Evolutionary conservation across 2,329 filamentous ascomycete genomes (phyloP).

Genomic region (Lachnellula hyalina): DNA sequence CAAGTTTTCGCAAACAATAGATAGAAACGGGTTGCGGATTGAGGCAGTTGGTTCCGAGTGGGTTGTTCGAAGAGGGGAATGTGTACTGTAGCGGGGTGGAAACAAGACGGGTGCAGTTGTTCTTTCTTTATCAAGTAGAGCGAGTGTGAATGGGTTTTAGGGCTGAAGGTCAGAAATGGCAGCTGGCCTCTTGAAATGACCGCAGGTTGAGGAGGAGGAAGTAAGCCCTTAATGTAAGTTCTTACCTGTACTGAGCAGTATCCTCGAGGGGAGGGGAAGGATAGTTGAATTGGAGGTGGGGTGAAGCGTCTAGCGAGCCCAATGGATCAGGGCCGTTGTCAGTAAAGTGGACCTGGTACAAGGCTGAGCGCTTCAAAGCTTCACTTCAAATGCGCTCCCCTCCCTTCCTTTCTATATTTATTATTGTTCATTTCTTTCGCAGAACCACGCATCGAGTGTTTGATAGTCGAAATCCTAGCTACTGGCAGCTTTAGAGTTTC

Average conservation of each 20-base stretch:
- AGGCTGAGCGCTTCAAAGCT: conserved; percentile 1
- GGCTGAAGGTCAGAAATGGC: background rate
- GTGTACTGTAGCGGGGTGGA: background rate
- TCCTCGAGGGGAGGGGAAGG: background rate
- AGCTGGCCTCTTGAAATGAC: conserved; percentile 10
- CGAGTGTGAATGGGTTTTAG: background rate
- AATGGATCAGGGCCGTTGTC: background rate
- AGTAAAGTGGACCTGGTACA: background rate
- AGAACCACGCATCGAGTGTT: background rate
- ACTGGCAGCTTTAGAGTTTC: background rate
- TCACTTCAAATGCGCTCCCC: background rate
- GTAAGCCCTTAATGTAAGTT: conserved; percentile 16
- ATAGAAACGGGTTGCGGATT: background rate
- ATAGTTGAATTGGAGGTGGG: background rate
- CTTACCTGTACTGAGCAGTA: background rate
- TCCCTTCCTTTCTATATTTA: background rate
- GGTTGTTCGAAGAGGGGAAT: background rate
- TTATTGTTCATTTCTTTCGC: background rate
- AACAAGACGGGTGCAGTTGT: background rate
- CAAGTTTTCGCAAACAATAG: too few relatives aligned
- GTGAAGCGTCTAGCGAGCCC: background rate
- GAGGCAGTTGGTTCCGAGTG: background rate
- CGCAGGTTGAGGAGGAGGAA: conserved; percentile 1
- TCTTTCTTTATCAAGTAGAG: conserved; percentile 9
- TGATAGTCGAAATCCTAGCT: background rate